A percentile compares a stretch with the other conserved stretches of the same genome.
Conservation (phyloP, 208 protist species). For the Leishmania mexicana region DNA sequence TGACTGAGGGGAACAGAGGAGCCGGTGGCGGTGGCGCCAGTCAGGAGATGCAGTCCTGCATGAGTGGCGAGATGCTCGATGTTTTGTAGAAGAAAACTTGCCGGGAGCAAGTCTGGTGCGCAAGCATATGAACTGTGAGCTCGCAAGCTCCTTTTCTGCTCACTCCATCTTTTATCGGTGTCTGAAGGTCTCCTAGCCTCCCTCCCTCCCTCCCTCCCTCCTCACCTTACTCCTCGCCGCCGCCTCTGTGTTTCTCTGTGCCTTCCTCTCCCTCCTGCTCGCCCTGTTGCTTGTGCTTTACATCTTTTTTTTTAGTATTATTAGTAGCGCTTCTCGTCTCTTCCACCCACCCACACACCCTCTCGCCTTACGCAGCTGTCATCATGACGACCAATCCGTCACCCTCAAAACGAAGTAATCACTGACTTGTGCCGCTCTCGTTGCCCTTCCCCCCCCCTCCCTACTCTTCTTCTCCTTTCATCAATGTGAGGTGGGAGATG, state of each 20-base stretch:
- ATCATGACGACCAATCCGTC: background rate
- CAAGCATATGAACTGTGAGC: background rate
- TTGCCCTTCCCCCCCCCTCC: background rate
- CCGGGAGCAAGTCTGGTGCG: background rate
- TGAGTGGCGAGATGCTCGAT: background rate
- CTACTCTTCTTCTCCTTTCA: background rate
- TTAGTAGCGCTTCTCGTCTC: background rate
- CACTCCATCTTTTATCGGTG: background rate
- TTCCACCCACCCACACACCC: no score
- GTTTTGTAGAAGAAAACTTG: background rate
- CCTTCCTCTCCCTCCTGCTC: background rate
- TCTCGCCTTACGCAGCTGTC: background rate
- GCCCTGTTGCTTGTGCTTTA: background rate
- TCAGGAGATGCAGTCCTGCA: constrained; percentile 1
- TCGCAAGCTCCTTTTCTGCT: background rate
- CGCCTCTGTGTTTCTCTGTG: background rate
- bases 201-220: constrained; percentile 19
- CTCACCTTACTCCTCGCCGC: constrained; percentile 6
- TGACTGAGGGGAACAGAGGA: background rate
- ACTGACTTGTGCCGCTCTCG: background rate
- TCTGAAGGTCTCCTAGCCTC: background rate
- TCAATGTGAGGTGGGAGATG: background rate
- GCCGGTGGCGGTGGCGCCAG: background rate
- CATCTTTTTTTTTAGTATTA: background rate
- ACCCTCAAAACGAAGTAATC: background rate